A percentile compares a stretch with the other conserved stretches of the same genome.
Conservation (phyloP, 2,329 filamentous ascomycete genomes). For the Aspergillus aculeatus region DNA sequence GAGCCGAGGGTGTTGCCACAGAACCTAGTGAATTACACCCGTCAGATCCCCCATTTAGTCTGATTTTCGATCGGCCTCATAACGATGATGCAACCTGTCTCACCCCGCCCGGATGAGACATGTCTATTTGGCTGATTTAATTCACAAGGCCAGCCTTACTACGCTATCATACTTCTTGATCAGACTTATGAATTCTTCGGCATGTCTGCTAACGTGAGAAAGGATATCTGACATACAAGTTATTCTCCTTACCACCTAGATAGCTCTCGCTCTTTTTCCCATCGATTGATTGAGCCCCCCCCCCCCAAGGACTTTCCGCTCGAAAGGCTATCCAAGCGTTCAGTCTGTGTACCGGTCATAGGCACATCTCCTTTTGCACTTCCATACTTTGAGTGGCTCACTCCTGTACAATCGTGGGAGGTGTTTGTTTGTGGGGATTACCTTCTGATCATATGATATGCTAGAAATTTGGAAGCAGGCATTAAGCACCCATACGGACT, state of each 20-base stretch:
- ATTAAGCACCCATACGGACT: neutral
- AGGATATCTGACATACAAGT: too few species aligned
- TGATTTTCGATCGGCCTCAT: conserved; percentile 47
- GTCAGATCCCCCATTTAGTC: conserved; percentile 48
- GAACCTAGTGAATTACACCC: conserved; percentile 30
- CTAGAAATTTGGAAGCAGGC: neutral
- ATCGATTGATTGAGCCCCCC: neutral
- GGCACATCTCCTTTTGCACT: neutral
- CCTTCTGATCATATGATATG: neutral
- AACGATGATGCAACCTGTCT: conserved; percentile 33
- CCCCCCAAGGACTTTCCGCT: neutral
- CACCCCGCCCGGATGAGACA: conserved; percentile 24
- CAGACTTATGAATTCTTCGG: conserved; percentile 17
- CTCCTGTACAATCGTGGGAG: neutral
- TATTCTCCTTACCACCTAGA: conserved; percentile 12
- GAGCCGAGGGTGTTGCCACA: conserved; percentile 47
- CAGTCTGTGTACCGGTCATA: conserved; percentile 1
- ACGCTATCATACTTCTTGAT: conserved; percentile 15
- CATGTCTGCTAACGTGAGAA: neutral
- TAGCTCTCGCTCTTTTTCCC: conserved; percentile 11
- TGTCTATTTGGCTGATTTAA: conserved; percentile 6
- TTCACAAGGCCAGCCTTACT: conserved; percentile 11
- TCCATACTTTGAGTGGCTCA: neutral
- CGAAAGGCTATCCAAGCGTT: conserved; percentile 20
- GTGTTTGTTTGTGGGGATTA: neutral